Conservation (phyloP, 495 filamentous ascomycete genomes). For the Amniculicola lignicola region DNA sequence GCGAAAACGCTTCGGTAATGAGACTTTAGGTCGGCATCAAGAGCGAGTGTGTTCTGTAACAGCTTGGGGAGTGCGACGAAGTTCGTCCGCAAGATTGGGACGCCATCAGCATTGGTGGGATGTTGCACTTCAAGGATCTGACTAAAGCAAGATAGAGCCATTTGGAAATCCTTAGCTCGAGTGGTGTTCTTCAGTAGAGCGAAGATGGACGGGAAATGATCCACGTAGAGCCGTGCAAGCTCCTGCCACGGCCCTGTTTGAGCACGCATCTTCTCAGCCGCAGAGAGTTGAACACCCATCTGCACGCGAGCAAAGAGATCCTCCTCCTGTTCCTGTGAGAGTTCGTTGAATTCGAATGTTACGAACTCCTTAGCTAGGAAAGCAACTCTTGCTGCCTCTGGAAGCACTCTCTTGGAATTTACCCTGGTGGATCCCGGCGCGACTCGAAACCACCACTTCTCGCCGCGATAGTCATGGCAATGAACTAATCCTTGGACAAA, state of each 20-base stretch:
- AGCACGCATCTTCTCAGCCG: constrained; percentile 52
- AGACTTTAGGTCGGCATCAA: constrained; percentile 24
- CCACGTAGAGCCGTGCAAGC: constrained; percentile 43
- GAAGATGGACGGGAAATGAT: constrained; percentile 42
- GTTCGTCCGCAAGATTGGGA: constrained; percentile 25
- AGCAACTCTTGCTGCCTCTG: constrained; percentile 33
- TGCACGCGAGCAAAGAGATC: constrained; percentile 52
- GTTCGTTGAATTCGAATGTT: constrained; percentile 45
- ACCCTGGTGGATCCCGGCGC: too few species aligned
- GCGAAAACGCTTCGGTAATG: constrained; percentile 29
- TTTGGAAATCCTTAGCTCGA: constrained; percentile 23
- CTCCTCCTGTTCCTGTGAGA: constrained; percentile 47
- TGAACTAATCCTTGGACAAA: constrained; percentile 49
- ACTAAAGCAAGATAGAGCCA: constrained; percentile 28
- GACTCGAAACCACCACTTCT: constrained; percentile 39
- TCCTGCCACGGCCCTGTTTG: constrained; percentile 48
- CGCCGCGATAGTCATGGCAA: constrained; percentile 40
- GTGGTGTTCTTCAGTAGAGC: constrained; percentile 17
- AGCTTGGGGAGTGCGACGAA: constrained; percentile 11
- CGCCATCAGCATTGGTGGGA: constrained; percentile 21
- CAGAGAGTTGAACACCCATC: constrained; percentile 46
- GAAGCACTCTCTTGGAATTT: constrained; percentile 26
- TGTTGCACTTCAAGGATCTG: constrained; percentile 34
- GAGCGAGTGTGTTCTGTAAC: constrained; percentile 12
- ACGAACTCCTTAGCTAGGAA: constrained; percentile 44